Conservation (phyloP, 2,329 filamentous ascomycete species). For the Fusarium citri region DNA sequence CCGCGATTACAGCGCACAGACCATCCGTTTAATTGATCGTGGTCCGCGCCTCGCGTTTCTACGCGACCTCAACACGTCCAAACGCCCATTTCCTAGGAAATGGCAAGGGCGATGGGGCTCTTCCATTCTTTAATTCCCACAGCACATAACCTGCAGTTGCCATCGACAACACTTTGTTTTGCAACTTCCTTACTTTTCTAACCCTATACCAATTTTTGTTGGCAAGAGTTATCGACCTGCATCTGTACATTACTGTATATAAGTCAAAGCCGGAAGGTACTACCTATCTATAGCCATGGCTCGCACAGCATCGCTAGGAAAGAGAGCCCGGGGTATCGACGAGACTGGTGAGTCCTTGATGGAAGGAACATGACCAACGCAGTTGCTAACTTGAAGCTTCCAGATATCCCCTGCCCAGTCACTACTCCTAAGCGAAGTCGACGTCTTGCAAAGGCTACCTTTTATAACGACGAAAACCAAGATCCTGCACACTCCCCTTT, state of each 20-base stretch:
- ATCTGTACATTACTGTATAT: slow-evolving; percentile 23
- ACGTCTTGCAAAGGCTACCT: slow-evolving; percentile 54
- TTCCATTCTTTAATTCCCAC: slow-evolving; percentile 33
- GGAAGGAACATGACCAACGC: slow-evolving; percentile 9
- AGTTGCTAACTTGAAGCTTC: slow-evolving; percentile 31
- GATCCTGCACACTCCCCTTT: slow-evolving; percentile 56
- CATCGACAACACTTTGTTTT: slow-evolving; percentile 25
- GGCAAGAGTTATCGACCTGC: slow-evolving; percentile 36
- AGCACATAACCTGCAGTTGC: slow-evolving; percentile 37
- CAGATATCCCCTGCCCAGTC: slow-evolving; percentile 44
- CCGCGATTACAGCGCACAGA: slow-evolving; percentile 40
- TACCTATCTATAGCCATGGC: slow-evolving; percentile 41
- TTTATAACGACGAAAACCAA: slow-evolving; percentile 76
- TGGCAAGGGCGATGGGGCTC: slow-evolving; percentile 22
- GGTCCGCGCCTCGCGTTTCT: slow-evolving; percentile 48
- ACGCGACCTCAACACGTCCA: slow-evolving; percentile 47
- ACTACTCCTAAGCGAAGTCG: slow-evolving; percentile 60
- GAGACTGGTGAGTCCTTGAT: slow-evolving; percentile 47
- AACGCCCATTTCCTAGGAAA: slow-evolving; percentile 38
- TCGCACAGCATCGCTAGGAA: slow-evolving; percentile 49
- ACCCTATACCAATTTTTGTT: slow-evolving; percentile 32
- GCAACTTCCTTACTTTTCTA: slow-evolving; percentile 33
- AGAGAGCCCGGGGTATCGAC: slow-evolving; percentile 49
- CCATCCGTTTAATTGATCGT: slow-evolving; percentile 47
- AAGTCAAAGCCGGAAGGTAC: slow-evolving; percentile 33